phyloP scores from a whole-genome alignment of 2,329 filamentous ascomycete species.

The Verruconis gallopava region DNA sequence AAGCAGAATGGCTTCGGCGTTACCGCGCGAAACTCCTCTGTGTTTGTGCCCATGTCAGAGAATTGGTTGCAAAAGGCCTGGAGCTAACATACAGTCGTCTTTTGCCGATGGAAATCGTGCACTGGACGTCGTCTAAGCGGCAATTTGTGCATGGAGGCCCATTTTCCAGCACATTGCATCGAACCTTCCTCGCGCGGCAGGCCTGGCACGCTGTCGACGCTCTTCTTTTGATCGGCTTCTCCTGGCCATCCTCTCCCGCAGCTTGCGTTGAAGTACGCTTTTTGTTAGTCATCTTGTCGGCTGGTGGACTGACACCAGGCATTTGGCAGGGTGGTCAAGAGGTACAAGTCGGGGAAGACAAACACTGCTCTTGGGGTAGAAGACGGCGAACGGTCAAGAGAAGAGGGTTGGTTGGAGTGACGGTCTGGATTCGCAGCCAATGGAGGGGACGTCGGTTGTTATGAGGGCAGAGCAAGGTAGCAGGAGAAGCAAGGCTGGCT shows the following conservation, averaged over 20 bases:
- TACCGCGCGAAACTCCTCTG: neutral
- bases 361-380: too few relatives aligned
- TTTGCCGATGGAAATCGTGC: slow-evolving; percentile 1
- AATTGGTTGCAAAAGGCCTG: neutral
- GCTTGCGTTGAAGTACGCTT: neutral
- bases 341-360: too few relatives aligned
- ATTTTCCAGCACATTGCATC: slow-evolving; percentile 5
- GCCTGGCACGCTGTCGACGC: slow-evolving; percentile 7
- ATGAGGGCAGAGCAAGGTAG: neutral
- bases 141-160: slow-evolving; percentile 8
- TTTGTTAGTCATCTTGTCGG: neutral
- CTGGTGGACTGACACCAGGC: neutral
- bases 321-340: too few relatives aligned
- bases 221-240: slow-evolving; percentile 3
- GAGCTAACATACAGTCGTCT: neutral
- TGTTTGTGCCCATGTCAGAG: neutral
- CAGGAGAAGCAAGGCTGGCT: neutral
- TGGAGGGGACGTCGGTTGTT: neutral
- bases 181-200: slow-evolving; percentile 9
- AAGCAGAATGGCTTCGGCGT: neutral
- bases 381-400: too few relatives aligned
- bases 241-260: neutral
- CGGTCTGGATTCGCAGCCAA: neutral
- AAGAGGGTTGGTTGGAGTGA: neutral
- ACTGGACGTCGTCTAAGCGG: slow-evolving; percentile 5